Conservation (phyloP, 2,329 filamentous ascomycete genomes). For the Microthyrium microscopicum region DNA sequence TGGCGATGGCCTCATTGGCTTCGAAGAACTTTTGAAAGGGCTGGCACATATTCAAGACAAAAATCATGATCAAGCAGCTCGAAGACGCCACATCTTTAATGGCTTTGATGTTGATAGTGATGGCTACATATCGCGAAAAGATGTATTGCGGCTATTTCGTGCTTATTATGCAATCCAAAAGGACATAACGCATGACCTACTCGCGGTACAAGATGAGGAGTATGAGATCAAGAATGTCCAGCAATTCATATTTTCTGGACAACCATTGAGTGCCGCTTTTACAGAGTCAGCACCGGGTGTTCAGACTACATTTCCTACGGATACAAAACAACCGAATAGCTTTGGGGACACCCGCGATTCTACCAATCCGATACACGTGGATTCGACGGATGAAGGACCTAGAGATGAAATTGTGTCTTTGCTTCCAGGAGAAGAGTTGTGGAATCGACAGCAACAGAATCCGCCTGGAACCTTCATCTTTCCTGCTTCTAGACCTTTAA, state of each 20-base stretch:
- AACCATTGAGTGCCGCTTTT: slow-evolving; percentile 30
- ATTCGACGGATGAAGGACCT: neutral
- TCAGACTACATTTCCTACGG: slow-evolving; percentile 1
- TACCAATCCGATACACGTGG: neutral
- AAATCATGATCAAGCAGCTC: neutral
- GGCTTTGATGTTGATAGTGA: slow-evolving; percentile 9
- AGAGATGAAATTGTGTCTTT: neutral
- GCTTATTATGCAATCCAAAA: slow-evolving; percentile 86
- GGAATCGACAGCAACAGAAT: neutral
- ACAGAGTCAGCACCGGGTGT: slow-evolving; percentile 2
- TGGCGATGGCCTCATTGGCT: slow-evolving; percentile 73
- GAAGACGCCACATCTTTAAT: slow-evolving; percentile 6
- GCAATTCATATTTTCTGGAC: slow-evolving; percentile 25
- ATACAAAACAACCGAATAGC: slow-evolving; percentile 2
- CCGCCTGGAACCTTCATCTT: no score
- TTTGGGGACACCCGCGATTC: slow-evolving; percentile 5
- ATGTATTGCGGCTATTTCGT: slow-evolving; percentile 51
- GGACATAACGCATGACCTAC: slow-evolving; percentile 64
- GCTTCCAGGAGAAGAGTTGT: slow-evolving; percentile 1
- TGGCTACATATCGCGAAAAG: slow-evolving; percentile 7
- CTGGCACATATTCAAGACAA: slow-evolving; percentile 4
- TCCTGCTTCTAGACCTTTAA: neutral
- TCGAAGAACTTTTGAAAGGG: slow-evolving; percentile 60
- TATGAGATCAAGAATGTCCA: slow-evolving; percentile 41
- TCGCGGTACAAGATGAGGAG: slow-evolving; percentile 60